Percentiles rank a stretch among this genome's conserved stretches.
Evolutionary conservation across 179 eudicot genomes (phyloP).

Genomic region (Silene coronaria): DNA sequence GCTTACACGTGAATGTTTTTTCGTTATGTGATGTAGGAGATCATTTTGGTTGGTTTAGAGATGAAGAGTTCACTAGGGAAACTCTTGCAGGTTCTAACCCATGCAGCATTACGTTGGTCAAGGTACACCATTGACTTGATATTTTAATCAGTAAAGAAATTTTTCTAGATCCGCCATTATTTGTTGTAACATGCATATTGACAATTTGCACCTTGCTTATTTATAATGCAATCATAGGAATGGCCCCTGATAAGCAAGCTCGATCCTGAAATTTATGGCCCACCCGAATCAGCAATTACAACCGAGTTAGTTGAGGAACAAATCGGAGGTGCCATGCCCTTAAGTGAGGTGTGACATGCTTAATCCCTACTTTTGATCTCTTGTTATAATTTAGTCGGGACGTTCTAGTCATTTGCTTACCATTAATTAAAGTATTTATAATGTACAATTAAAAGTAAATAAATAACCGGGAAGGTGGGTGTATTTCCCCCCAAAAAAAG

Average conservation of each 20-base stretch:
- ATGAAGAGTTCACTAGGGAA: conserved; percentile 39
- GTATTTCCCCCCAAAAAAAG: too few species aligned
- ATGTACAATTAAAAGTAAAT: too few species aligned
- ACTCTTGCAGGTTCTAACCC: conserved; percentile 50
- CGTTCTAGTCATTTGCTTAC: too few species aligned
- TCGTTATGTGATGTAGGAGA: conserved; percentile 32
- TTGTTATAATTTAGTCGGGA: too few species aligned
- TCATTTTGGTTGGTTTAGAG: conserved; percentile 38
- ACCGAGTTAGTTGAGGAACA: conserved; percentile 23
- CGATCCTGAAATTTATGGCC: conserved; percentile 35
- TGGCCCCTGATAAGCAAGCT: conserved; percentile 38
- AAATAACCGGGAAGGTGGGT: too few species aligned
- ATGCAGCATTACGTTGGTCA: conserved; percentile 31
- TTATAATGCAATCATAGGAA: conserved; percentile 24
- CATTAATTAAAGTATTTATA: too few species aligned
- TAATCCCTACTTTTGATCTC: not conserved
- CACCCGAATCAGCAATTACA: conserved; percentile 39
- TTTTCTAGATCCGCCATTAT: too few species aligned
- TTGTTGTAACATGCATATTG: too few species aligned
- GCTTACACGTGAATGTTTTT: not conserved
- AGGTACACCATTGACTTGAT: conserved; percentile 13
- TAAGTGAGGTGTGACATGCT: conserved; percentile 22
- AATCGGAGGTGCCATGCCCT: conserved; percentile 24
- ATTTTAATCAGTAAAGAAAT: too few species aligned
- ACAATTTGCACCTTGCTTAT: not conserved